Conservation (phyloP, 129 eudicot genomes). For the Pittosporum tobira region DNA sequence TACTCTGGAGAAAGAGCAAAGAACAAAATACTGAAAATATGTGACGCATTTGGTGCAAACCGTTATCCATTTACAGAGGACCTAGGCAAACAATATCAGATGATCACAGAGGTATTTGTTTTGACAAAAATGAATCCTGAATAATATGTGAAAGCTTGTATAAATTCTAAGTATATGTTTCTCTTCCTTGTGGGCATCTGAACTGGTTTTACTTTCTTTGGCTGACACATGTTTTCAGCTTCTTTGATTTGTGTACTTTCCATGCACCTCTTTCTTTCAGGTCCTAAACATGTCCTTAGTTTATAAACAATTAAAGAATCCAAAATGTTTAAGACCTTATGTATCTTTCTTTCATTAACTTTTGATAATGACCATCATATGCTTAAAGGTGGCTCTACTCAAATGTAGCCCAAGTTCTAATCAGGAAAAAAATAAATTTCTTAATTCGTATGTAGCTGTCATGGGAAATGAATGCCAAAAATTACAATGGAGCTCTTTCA, state of each 20-base stretch:
- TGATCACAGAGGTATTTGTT: slow-evolving; percentile 57
- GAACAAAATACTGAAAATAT: slow-evolving; percentile 71
- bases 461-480: not conserved
- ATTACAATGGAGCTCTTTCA: no score
- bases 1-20: slow-evolving; percentile 88
- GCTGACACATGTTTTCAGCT: not conserved
- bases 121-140: not conserved
- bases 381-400: not conserved
- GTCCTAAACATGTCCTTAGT: no score
- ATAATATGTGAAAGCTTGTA: not conserved
- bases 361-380: no score
- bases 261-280: no score
- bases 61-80: slow-evolving; percentile 82
- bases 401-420: not conserved
- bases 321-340: not conserved
- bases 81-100: slow-evolving; percentile 51
- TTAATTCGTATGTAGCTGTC: no score
- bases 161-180: not conserved
- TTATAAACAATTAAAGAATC: no score
- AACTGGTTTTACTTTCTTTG: not conserved
- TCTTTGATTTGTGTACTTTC: not conserved
- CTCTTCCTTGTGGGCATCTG: not conserved
- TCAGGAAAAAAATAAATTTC: no score
- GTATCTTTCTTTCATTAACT: no score
- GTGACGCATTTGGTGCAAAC: slow-evolving; percentile 95